These are phyloP conservation scores for Puccinia coronata DNA, from an alignment of 1,284 basidiomycete genomes.

Conservation along the genomic window DNA sequence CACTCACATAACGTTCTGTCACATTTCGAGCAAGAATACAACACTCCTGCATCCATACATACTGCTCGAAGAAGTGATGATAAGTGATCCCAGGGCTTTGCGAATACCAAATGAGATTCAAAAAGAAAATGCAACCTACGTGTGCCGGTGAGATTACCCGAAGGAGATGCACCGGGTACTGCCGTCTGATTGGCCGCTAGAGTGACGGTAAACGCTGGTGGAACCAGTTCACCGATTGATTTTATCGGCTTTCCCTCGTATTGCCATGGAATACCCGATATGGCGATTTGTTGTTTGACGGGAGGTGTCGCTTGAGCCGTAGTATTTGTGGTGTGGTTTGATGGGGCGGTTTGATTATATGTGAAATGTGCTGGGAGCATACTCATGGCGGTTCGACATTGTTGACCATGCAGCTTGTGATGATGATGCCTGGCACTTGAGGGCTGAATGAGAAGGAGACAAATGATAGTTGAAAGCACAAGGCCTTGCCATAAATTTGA, in stretches of 20 bases:
- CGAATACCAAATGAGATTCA: not conserved
- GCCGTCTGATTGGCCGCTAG: conserved; percentile 11
- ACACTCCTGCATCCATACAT: conserved; percentile 29
- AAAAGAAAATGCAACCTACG: not conserved
- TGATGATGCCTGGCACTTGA: conserved; percentile 33
- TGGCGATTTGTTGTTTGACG: not conserved
- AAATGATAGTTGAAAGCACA: conserved; percentile 3
- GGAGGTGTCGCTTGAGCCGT: not conserved
- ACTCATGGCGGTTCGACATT: conserved; percentile 34
- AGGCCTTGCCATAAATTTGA: conserved; percentile 9
- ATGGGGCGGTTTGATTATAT: not conserved
- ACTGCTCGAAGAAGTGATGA: not conserved
- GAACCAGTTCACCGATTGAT: not conserved
- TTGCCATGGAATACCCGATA: conserved; percentile 34
- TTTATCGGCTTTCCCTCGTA: conserved; percentile 14
- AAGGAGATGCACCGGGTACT: not conserved
- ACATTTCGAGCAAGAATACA: conserved; percentile 24
- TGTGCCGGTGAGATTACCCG: not conserved
- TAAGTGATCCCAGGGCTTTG: not conserved
- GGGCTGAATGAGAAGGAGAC: not conserved
- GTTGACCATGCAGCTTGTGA: not conserved
- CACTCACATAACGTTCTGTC: conserved; percentile 23
- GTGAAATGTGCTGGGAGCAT: conserved; percentile 1
- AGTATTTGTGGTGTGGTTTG: not conserved
- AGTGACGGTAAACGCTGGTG: not conserved